Conservation (phyloP, 139 green algal species). For the Picochlorum sp. region DNA sequence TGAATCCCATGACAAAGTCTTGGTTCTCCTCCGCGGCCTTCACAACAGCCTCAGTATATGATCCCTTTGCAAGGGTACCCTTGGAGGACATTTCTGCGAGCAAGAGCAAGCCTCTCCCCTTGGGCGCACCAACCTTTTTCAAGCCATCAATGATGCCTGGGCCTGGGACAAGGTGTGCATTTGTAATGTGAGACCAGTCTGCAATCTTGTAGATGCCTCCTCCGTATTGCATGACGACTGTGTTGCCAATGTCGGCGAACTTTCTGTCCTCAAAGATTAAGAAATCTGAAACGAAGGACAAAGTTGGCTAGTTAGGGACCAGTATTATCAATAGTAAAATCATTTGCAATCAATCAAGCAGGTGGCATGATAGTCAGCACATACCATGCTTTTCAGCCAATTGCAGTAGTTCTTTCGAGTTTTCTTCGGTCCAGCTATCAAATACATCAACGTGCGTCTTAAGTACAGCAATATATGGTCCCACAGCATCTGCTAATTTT, state of each 20-base stretch:
- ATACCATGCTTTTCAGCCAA: slow-evolving; percentile 80
- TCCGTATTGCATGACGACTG: slow-evolving; percentile 80
- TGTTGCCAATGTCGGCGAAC: slow-evolving; percentile 99
- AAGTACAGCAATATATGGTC: slow-evolving; percentile 91
- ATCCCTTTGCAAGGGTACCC: slow-evolving; percentile 76
- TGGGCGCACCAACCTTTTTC: slow-evolving; percentile 38
- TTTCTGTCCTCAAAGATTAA: slow-evolving; percentile 99
- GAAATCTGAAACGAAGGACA: slow-evolving; percentile 64
- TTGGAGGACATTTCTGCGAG: slow-evolving; percentile 93
- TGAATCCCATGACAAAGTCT: slow-evolving; percentile 99
- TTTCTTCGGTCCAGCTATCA: slow-evolving; percentile 39
- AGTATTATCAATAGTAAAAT: not conserved
- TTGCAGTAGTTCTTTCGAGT: slow-evolving; percentile 31
- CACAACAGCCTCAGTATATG: slow-evolving; percentile 80
- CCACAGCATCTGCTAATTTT: slow-evolving; percentile 74
- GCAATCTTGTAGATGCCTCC: slow-evolving; percentile 82
- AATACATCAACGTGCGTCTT: slow-evolving; percentile 99
- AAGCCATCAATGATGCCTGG: slow-evolving; percentile 96
- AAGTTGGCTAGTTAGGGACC: not conserved
- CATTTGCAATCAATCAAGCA: not conserved
- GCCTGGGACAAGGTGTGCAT: slow-evolving; percentile 90
- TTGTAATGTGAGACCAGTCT: slow-evolving; percentile 96
- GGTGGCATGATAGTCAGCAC: not conserved
- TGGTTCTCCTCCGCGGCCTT: slow-evolving; percentile 57
- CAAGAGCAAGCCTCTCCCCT: slow-evolving; percentile 59